These are phyloP conservation scores for Ustilago hordei DNA, from an alignment of 1,284 basidiomycete genomes.

Conservation along the genomic window DNA sequence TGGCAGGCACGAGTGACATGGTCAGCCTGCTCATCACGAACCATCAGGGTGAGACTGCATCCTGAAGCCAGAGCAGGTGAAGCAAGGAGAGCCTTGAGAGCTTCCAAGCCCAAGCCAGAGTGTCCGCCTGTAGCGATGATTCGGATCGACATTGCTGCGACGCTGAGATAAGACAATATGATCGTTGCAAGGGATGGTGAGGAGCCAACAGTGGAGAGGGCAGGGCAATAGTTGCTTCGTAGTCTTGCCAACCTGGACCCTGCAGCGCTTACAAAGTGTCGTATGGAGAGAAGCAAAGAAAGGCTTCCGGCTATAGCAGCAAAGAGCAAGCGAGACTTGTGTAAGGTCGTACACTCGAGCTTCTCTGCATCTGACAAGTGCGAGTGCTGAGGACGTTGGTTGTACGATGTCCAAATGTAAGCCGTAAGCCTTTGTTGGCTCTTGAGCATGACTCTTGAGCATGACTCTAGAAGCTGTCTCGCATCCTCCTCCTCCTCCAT, in stretches of 20 bases:
- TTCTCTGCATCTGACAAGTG: too few relatives aligned
- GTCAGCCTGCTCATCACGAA: conserved; percentile 18
- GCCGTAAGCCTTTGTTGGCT: too few relatives aligned
- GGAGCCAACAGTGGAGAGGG: not conserved
- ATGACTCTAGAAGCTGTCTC: too few relatives aligned
- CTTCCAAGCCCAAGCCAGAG: conserved; percentile 46
- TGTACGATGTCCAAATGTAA: too few relatives aligned
- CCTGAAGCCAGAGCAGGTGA: conserved; percentile 12
- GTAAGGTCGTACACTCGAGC: not conserved
- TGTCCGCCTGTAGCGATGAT: conserved; percentile 50
- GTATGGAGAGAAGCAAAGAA: not conserved
- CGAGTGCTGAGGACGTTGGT: too few relatives aligned
- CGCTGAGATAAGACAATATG: not conserved
- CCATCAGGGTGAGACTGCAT: conserved; percentile 31
- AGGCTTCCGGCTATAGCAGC: not conserved
- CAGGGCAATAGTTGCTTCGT: not conserved
- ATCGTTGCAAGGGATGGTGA: not conserved
- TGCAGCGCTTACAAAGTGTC: conserved; percentile 1
- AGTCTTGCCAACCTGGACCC: not conserved
- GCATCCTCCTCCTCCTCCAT: too few relatives aligned
- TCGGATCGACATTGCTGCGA: conserved; percentile 21
- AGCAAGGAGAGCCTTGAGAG: conserved; percentile 42
- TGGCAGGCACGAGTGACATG: conserved; percentile 14
- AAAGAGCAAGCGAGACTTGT: not conserved
- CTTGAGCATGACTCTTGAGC: too few relatives aligned